Evolutionary conservation across 306 rosid genomes (phyloP), one percentile per base, ranked within the genome.

Genomic region (Lathyrus tuberosus): DNA sequence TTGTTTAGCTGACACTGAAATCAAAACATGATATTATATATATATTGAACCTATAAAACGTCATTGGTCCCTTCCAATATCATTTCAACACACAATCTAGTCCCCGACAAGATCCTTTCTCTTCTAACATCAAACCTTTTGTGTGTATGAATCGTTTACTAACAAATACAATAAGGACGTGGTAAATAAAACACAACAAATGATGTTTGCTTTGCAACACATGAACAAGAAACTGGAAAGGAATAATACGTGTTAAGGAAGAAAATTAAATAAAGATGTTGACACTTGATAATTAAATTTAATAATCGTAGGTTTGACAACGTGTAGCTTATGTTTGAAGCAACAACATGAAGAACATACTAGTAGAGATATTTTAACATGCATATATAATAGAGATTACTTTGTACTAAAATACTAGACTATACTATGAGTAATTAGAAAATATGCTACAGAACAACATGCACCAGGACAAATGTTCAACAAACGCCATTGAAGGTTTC

Each of bases 1-100:
- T 84, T 80, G 86, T 86, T 84, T 86, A 74, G 80, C 87, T 78
- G 86, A 84, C 80, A 79, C 77, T 80, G 78, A 78, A 77, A 53
- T 64, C 78, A 69, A 72, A 68, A 46, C 46, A 58, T 30, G 8
- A 37, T 44, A 71, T 78, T 71, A 74, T 48, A 54, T 17, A n/a
- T n/a, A n/a, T 54, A 71, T 24, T 75, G 70, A 66, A 76, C 65
- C 47, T 71, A 31, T 59, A 69, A 78, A 72, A 82, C 89, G 76
- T 84, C 88, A 79, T 3, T 65, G 33, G 70, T 30, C 70, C 73
- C 64, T 72, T 72, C 75, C 35, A 69, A 69, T 71, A 37, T 54
- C 71, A 37, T 67, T 20, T 11, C 1, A 59, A 24, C 64, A 63
- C 62, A 76, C 60, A 26, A 30, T 66, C 68, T 72, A 77, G 81